Evolutionary conservation across 2,329 filamentous ascomycete genomes (phyloP), one percentile per base, ranked within the genome.

Genomic region (Paraphoma sp.): DNA sequence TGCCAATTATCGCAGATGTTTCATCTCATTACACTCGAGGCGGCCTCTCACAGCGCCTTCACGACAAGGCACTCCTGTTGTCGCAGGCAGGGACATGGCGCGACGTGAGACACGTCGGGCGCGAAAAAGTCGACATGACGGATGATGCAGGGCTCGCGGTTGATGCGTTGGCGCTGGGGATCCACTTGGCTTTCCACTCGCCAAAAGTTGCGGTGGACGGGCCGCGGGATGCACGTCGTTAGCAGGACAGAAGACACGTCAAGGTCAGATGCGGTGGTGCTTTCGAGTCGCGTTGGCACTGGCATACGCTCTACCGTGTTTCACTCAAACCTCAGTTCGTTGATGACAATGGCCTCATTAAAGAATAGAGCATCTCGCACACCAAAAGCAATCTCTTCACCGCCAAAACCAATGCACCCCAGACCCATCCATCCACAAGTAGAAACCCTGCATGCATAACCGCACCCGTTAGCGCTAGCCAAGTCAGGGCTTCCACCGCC

Each of bases 121-220:
- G 23, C 17, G 16, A 43, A 44, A 50, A 23, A 30, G n/a, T 30
- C 18, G 47, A 33, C 33, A 28, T 49, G 47, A 49, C 47, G 41
- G 47, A 41, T 49, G 48, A 64, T 64, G 63, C 59, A 67, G 57
- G 63, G 60, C 60, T 47, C 51, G 41, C 43, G 51, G 43, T 56
- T 64, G 66, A 68, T 68, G 67, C 65, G 67, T 67, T 69, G 67
- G 65, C 62, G 54, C 51, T 46, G 47, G 33, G 33, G 14, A 47
- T 38, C 44, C 28, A 42, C 43, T 43, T 28, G 18, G 30, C 18
- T 31, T 41, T 45, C 41, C 38, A 33, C 28, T 47, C 46, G 46
- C 46, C 33, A 41, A 48, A 40, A 17, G 36, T 40, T 36, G 33
- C 33, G 33, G 33, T 14, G 33, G 33, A 36, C 33, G 33, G 33